Percentiles rank a stretch among this genome's conserved stretches.
phyloP scores from a whole-genome alignment of 306 rosid species.

The Styphnolobium japonicum region DNA sequence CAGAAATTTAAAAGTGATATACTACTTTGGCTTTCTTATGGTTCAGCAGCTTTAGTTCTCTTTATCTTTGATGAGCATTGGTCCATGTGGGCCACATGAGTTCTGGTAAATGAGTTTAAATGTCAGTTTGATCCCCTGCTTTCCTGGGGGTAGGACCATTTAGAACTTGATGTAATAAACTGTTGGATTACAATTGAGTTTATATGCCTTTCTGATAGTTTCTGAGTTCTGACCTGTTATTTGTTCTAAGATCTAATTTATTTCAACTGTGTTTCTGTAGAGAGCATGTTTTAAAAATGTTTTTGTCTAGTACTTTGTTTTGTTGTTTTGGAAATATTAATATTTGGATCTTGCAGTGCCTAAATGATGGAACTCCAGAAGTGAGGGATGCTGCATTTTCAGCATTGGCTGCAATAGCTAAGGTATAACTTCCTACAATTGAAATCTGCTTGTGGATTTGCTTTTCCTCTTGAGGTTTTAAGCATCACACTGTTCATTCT shows the following conservation, averaged over 20 bases:
- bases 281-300: not conserved
- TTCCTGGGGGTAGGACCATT: not conserved
- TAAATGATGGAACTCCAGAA: slow-evolving; percentile 93
- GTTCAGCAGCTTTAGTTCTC: not conserved
- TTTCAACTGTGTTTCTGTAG: not conserved
- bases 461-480: slow-evolving; percentile 19
- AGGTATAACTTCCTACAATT: slow-evolving; percentile 47
- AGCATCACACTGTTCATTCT: slow-evolving; percentile 19
- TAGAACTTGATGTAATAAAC: not conserved
- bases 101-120: not conserved
- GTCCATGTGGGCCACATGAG: not conserved
- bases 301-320: not conserved
- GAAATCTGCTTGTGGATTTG: slow-evolving; percentile 1
- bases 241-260: not conserved
- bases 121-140: not conserved
- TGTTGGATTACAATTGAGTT: not conserved
- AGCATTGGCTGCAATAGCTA: slow-evolving; percentile 87
- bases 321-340: not conserved
- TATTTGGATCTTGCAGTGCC: slow-evolving; percentile 57
- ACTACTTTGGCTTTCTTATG: not conserved
- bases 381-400: slow-evolving; percentile 99
- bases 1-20: not conserved
- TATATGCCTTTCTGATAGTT: not conserved
- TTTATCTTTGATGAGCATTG: not conserved
- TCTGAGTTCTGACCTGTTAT: not conserved